These are phyloP conservation scores for Kodamaea restingae DNA, from an alignment of 805 yeast species.

Conservation along the genomic window DNA sequence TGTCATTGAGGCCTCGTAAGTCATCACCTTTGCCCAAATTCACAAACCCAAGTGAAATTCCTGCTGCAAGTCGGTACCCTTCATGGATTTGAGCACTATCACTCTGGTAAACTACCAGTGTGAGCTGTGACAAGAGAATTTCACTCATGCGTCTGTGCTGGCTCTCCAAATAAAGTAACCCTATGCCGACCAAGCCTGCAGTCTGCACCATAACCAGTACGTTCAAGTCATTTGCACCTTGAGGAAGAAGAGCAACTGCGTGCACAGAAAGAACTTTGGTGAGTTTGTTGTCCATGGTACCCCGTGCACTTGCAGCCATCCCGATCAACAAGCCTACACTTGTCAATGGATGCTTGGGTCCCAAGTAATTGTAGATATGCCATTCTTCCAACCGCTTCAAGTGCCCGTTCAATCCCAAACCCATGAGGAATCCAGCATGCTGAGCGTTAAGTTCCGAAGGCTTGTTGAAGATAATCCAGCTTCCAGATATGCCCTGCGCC, in stretches of 20 bases:
- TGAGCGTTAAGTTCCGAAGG: conserved; percentile 69
- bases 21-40: conserved; percentile 74
- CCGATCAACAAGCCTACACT: conserved; percentile 88
- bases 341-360: conserved; percentile 80
- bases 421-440: conserved; percentile 93
- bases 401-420: conserved; percentile 90
- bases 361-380: conserved; percentile 91
- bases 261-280: conserved; percentile 92
- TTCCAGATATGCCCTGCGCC: conserved; percentile 70
- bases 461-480: conserved; percentile 88
- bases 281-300: conserved; percentile 79
- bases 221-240: conserved; percentile 85
- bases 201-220: conserved; percentile 81
- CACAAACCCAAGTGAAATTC: conserved; percentile 79
- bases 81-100: conserved; percentile 63
- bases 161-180: conserved; percentile 71
- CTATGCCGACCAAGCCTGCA: conserved; percentile 89
- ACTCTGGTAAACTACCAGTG: conserved; percentile 47
- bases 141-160: conserved; percentile 87
- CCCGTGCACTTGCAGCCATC: conserved; percentile 82
- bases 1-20: conserved; percentile 55
- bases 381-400: conserved; percentile 81
- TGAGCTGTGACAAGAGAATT: conserved; percentile 65
- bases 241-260: conserved; percentile 84
- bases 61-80: conserved; percentile 82